These are phyloP conservation scores for Reticulascus tulasneorum DNA, from an alignment of 2,329 filamentous ascomycete species.

Conservation along the genomic window DNA sequence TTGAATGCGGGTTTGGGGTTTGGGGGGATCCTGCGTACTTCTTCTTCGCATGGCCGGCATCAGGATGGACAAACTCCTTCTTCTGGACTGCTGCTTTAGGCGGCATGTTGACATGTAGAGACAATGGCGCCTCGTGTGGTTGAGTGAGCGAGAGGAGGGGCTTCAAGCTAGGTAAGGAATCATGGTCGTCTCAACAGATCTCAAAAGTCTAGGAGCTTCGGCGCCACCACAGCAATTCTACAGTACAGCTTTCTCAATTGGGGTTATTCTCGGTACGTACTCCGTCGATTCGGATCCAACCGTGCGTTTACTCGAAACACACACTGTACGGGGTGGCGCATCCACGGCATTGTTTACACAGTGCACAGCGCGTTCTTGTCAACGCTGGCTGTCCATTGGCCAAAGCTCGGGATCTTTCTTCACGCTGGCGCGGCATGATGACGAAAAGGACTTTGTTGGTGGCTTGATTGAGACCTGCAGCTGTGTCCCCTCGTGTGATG, in stretches of 20 bases:
- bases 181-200: slow-evolving; percentile 13
- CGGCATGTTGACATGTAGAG: slow-evolving; percentile 34
- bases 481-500: too few species aligned
- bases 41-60: slow-evolving; percentile 47
- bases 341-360: too few species aligned
- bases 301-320: too few species aligned
- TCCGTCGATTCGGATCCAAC: too few species aligned
- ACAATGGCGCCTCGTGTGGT: too few species aligned
- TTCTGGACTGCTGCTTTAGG: slow-evolving; percentile 24
- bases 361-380: not conserved
- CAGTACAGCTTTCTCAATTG: slow-evolving; percentile 12
- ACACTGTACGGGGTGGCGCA: too few species aligned
- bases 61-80: slow-evolving; percentile 43
- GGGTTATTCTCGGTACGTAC: too few species aligned
- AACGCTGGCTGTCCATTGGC: slow-evolving; percentile 4
- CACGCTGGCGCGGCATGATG: slow-evolving; percentile 8
- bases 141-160: too few species aligned
- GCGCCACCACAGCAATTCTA: too few species aligned
- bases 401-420: slow-evolving; percentile 2
- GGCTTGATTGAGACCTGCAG: too few species aligned
- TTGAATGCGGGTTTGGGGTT: not conserved
- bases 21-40: slow-evolving; percentile 30
- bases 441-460: slow-evolving; percentile 11
- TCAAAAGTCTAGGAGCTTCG: slow-evolving; percentile 11
- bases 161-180: too few species aligned